Evolutionary conservation across 2,329 filamentous ascomycete genomes (phyloP).

Genomic region (Parastagonospora nodorum): DNA sequence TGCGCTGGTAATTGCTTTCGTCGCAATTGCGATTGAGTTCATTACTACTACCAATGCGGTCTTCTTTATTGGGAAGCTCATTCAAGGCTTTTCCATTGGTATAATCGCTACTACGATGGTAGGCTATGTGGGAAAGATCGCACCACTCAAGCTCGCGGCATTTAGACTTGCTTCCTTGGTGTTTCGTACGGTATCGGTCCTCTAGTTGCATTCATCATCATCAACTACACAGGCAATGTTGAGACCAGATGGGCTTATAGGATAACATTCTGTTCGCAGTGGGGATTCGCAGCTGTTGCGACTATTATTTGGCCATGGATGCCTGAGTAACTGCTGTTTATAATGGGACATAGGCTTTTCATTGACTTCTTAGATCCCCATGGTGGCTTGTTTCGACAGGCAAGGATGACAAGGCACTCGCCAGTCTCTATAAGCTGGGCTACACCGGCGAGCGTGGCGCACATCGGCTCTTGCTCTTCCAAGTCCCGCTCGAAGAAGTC

Average conservation of each 20-base stretch:
- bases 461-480: conserved; percentile 11
- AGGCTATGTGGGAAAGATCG: conserved; percentile 44
- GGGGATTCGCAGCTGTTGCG: conserved; percentile 45
- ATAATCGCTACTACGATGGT: conserved; percentile 44
- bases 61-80: conserved; percentile 50
- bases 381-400: conserved; percentile 73
- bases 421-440: conserved; percentile 14
- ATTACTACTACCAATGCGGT: conserved; percentile 46
- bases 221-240: conserved; percentile 37
- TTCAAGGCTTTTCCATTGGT: conserved; percentile 49
- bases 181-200: conserved; percentile 47
- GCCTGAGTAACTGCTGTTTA: conserved; percentile 15
- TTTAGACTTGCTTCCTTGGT: conserved; percentile 43
- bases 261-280: conserved; percentile 47
- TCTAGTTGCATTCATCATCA: conserved; percentile 33
- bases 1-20: conserved; percentile 43
- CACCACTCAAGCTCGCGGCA: conserved; percentile 46
- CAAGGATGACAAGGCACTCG: conserved; percentile 62
- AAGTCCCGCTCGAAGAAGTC: conserved; percentile 39
- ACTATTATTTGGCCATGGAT: conserved; percentile 20
- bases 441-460: conserved; percentile 10
- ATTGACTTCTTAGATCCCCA: conserved; percentile 50
- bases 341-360: not conserved
- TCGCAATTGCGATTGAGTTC: conserved; percentile 47
- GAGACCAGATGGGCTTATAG: conserved; percentile 49